phyloP scores from a whole-genome alignment of 2,329 filamentous ascomycete genomes.

The Monosporascus sp. region DNA sequence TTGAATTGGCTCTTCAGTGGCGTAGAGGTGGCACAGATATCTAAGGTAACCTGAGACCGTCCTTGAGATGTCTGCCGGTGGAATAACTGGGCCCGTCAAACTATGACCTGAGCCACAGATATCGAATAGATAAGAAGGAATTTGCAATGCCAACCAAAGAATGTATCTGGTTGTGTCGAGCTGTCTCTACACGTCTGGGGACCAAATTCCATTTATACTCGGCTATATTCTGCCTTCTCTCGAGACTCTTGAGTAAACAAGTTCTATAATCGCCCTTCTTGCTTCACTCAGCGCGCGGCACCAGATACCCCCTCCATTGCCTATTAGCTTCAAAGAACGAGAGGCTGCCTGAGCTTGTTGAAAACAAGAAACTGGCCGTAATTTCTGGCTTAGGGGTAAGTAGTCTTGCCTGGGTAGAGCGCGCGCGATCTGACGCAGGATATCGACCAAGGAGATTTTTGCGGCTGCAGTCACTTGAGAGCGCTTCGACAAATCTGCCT shows the following conservation, averaged over 20 bases:
- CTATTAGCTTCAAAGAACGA: slow-evolving; percentile 13
- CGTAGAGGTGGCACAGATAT: background rate
- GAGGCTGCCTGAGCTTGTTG: slow-evolving; percentile 11
- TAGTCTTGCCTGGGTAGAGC: slow-evolving; percentile 9
- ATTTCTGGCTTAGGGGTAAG: slow-evolving; percentile 10
- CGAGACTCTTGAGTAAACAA: background rate
- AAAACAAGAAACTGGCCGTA: slow-evolving; percentile 1
- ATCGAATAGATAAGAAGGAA: background rate
- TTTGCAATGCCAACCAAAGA: background rate
- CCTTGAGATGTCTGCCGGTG: background rate
- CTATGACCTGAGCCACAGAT: background rate
- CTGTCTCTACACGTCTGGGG: background rate
- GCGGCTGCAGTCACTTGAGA: slow-evolving; percentile 12
- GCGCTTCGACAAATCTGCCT: slow-evolving; percentile 6
- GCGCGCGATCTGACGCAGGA: slow-evolving; percentile 23
- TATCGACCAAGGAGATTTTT: slow-evolving; percentile 9
- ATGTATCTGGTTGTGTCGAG: background rate
- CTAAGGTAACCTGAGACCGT: background rate
- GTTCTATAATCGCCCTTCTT: background rate
- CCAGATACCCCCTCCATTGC: slow-evolving; percentile 16
- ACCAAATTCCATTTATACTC: background rate
- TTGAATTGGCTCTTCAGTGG: background rate
- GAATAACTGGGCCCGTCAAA: background rate
- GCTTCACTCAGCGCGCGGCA: slow-evolving; percentile 28
- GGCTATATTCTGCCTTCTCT: slow-evolving; percentile 2